phyloP scores from a whole-genome alignment of 2,329 filamentous ascomycete species.

The Penicillium sp. region DNA sequence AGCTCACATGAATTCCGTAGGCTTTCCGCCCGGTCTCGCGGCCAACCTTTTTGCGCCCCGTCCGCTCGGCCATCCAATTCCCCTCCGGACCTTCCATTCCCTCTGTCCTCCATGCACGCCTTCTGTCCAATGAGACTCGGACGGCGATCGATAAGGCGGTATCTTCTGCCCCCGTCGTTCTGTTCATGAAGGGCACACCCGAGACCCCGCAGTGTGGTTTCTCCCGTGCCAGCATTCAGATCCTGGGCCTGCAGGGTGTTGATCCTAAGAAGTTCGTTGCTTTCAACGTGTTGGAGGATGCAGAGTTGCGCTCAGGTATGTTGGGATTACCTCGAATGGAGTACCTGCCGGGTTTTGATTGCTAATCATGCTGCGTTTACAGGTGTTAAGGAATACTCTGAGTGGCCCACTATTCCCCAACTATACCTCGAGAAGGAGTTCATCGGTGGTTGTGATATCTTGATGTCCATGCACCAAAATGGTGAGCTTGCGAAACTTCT shows the following conservation, averaged over 20 bases:
- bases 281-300: constrained; percentile 93
- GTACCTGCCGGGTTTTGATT: neutral
- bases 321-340: constrained; percentile 2
- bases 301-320: constrained; percentile 76
- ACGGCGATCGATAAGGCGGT: constrained; percentile 89
- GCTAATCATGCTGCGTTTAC: constrained; percentile 4
- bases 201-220: constrained; percentile 96
- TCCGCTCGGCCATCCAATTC: constrained; percentile 14
- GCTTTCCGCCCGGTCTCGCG: constrained; percentile 32
- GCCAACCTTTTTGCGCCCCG: constrained; percentile 21
- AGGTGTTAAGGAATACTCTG: constrained; percentile 99
- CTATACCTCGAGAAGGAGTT: constrained; percentile 96
- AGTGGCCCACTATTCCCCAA: constrained; percentile 98
- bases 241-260: constrained; percentile 89
- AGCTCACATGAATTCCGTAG: constrained; percentile 14
- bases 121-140: constrained; percentile 76
- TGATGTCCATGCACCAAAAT: constrained; percentile 96
- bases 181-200: constrained; percentile 99
- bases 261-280: constrained; percentile 96
- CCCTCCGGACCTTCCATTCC: constrained; percentile 38
- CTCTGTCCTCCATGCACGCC: constrained; percentile 48
- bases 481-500: constrained; percentile 88
- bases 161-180: constrained; percentile 79
- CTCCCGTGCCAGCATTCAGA: constrained; percentile 90
- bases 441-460: constrained; percentile 93